A percentile compares a stretch with the other conserved stretches of the same genome.
Evolutionary conservation across 164 flowering plant species (phyloP).

Genomic region (Tinospora cordifolia): DNA sequence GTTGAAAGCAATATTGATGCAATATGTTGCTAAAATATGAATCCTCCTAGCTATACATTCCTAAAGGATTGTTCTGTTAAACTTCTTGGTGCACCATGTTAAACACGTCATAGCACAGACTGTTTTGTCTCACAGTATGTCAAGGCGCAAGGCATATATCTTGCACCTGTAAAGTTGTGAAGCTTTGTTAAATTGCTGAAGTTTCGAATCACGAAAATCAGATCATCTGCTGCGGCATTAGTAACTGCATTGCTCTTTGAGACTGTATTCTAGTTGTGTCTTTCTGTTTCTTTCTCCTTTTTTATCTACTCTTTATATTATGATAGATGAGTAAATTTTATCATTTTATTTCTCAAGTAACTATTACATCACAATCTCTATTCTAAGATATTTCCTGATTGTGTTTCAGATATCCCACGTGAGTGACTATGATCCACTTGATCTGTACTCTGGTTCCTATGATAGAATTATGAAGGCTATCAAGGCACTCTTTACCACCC

Average conservation of each 20-base stretch:
- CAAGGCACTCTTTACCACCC: slow-evolving; percentile 55
- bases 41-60: too few species aligned
- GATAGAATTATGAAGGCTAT: slow-evolving; percentile 61
- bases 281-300: not conserved
- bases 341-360: not conserved
- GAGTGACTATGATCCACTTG: slow-evolving; percentile 82
- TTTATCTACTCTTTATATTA: not conserved
- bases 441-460: slow-evolving; percentile 69
- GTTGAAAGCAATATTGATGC: too few species aligned
- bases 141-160: not conserved
- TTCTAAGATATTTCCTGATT: not conserved
- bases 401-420: slow-evolving; percentile 53
- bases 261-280: not conserved
- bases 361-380: not conserved
- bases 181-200: not conserved
- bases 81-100: too few species aligned
- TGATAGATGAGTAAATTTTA: not conserved
- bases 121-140: too few species aligned
- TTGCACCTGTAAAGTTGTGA: not conserved
- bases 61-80: too few species aligned
- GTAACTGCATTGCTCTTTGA: not conserved
- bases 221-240: not conserved
- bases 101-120: too few species aligned
- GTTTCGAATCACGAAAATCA: not conserved
- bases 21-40: too few species aligned